phyloP scores from a whole-genome alignment of 139 green algal genomes.

The Gonium pectorale region DNA sequence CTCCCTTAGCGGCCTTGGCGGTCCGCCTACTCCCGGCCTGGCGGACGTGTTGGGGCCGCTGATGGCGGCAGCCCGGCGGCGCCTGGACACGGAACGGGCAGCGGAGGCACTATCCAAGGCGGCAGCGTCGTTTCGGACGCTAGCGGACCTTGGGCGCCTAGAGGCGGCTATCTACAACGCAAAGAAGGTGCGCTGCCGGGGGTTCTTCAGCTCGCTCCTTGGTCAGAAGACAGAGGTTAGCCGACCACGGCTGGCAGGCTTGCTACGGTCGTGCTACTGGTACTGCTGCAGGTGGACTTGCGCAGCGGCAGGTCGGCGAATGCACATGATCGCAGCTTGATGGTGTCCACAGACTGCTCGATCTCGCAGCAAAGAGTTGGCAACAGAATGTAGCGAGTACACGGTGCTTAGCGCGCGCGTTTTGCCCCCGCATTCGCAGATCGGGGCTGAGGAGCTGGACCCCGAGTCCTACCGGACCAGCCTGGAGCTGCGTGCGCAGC shows the following conservation, averaged over 20 bases:
- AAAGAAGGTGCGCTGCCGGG: constrained; percentile 69
- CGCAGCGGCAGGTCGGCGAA: too few relatives aligned
- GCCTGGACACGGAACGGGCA: constrained; percentile 76
- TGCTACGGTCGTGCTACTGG: too few relatives aligned
- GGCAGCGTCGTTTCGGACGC: constrained; percentile 49
- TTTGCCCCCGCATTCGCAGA: too few relatives aligned
- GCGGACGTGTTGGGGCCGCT: constrained; percentile 47
- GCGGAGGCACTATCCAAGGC: constrained; percentile 72
- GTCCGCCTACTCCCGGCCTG: constrained; percentile 8
- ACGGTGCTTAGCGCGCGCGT: too few relatives aligned
- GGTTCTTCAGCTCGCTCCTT: too few relatives aligned
- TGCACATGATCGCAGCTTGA: too few relatives aligned
- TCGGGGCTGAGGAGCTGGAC: constrained; percentile 77
- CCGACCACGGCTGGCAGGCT: too few relatives aligned
- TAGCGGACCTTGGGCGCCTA: constrained; percentile 76
- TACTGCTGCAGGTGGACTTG: too few relatives aligned
- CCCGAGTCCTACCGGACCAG: constrained; percentile 69
- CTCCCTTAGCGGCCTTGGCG: constrained; percentile 29
- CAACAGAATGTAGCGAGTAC: too few relatives aligned
- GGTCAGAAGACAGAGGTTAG: too few relatives aligned
- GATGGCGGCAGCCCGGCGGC: constrained; percentile 56
- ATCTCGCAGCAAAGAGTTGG: too few relatives aligned
- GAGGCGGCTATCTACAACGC: constrained; percentile 79
- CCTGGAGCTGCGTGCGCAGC: constrained; percentile 63
- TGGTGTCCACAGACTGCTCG: too few relatives aligned